Evolutionary conservation across 148 eudicot genomes (phyloP), one percentile per base, ranked within the genome.

Genomic region (Rhododendron molle): DNA sequence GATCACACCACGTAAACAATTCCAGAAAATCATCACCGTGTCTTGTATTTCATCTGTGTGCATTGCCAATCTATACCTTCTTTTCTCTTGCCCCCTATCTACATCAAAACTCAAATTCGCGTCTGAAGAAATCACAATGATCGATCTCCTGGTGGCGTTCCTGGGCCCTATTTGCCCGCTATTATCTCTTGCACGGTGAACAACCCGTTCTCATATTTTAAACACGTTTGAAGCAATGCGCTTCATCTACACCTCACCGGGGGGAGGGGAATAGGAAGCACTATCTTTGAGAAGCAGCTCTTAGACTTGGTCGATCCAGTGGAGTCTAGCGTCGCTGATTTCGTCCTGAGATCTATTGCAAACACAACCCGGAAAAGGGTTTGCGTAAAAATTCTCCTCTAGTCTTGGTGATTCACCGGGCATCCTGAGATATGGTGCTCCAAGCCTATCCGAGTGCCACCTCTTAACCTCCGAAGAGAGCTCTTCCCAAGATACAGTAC

Each of bases 341-440:
- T 36, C 18, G 60, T 82, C 79, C 76, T 50, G 85, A 40, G 92
- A 86, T 71, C 77, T 87, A 74, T 88, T 86, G 58, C 98, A 95
- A 40, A 95, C 62, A 62, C 98, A 95, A 72, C 95, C 96, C 4
- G 96, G 98, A 30, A 88, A 91, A 30, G 98, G 96, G 85, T 95
- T 95, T 67, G 96, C 93, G 49, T 93, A 92, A 50, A 92, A 93
- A 47, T 86, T 91, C 88, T 95, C 98, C 78, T 95, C 96, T 0
- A 89, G 58, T 72, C 90, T 82, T 1, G 95, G 95, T 20, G 87
- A 40, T 2, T 86, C 84, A 9, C 92, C 92, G 0, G 86, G 88
- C 82, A 76, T 28, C 81, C 98, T 88, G 13, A 38, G 85, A 13
- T 85, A 86, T 0, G 96, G 98, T 43, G 86, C 91, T 36, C 95